Conservation (phyloP, 2,329 filamentous ascomycete genomes). For the Colletotrichum sp. region DNA sequence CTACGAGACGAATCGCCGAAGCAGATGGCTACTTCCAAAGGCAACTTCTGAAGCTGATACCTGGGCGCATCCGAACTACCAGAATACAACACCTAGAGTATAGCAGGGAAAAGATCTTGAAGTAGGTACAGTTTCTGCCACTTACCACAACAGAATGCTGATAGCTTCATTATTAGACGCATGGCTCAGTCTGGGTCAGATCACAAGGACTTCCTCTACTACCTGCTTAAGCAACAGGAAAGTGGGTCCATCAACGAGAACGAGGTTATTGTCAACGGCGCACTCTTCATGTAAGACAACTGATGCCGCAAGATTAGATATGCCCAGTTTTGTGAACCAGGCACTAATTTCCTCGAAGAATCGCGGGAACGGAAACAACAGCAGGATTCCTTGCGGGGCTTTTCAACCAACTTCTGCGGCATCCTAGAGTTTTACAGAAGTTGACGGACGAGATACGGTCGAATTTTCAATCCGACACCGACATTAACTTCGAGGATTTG, state of each 20-base stretch:
- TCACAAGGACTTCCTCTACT: neutral
- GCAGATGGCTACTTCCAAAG: neutral
- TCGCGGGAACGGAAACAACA: neutral
- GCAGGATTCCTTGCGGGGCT: constrained; percentile 32
- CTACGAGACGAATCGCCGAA: neutral
- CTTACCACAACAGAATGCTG: neutral
- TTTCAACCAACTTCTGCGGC: constrained; percentile 36
- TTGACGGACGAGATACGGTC: constrained; percentile 32
- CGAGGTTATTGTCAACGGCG: neutral
- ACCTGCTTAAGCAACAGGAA: neutral
- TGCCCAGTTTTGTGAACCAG: too few relatives aligned
- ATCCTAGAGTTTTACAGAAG: constrained; percentile 31
- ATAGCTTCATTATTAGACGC: neutral
- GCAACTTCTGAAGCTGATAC: neutral
- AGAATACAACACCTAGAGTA: neutral
- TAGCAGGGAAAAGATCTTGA: neutral
- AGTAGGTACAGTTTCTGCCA: neutral
- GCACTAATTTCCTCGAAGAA: neutral
- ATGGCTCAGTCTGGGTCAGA: neutral
- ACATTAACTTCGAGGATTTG: constrained; percentile 28
- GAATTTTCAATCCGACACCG: constrained; percentile 25
- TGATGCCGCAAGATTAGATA: too few relatives aligned
- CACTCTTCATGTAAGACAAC: neutral
- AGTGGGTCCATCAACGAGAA: neutral
- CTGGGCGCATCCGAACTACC: neutral